A percentile compares a stretch with the other conserved stretches of the same genome.
Conservation (phyloP, 495 filamentous ascomycete species). For the Viridothelium virens region DNA sequence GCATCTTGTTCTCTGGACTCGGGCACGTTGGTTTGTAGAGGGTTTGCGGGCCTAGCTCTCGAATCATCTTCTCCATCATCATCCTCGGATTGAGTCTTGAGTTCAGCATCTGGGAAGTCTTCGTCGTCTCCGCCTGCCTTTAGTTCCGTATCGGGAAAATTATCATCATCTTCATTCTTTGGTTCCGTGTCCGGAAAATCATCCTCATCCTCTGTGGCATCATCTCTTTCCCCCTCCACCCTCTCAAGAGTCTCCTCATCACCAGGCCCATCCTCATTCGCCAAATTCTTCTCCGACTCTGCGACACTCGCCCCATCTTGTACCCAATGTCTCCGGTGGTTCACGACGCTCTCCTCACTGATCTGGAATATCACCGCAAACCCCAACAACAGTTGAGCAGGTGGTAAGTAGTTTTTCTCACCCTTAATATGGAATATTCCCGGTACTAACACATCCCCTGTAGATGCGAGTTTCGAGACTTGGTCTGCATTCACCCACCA, state of each 20-base stretch:
- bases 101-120: slow-evolving; percentile 36
- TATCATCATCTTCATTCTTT: slow-evolving; percentile 10
- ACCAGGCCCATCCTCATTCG: not conserved
- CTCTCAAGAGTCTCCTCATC: slow-evolving; percentile 13
- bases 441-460: slow-evolving; percentile 68
- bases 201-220: slow-evolving; percentile 16
- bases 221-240: not conserved
- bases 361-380: slow-evolving; percentile 82
- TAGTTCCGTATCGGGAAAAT: slow-evolving; percentile 15
- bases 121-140: slow-evolving; percentile 28
- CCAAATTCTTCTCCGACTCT: slow-evolving; percentile 12
- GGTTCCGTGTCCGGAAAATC: slow-evolving; percentile 7
- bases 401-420: slow-evolving; percentile 83
- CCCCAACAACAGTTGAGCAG: slow-evolving; percentile 78
- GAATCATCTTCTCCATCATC: slow-evolving; percentile 27
- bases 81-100: slow-evolving; percentile 33
- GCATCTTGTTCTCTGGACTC: slow-evolving; percentile 28
- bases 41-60: slow-evolving; percentile 3
- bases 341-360: slow-evolving; percentile 76
- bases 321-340: slow-evolving; percentile 67
- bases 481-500: slow-evolving; percentile 89
- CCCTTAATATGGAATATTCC: slow-evolving; percentile 75
- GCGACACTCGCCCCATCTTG: slow-evolving; percentile 36
- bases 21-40: slow-evolving; percentile 29
- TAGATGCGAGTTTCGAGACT: slow-evolving; percentile 69